Evolutionary conservation across 2,329 filamentous ascomycete genomes (phyloP).

Genomic region (Alternaria sp.): DNA sequence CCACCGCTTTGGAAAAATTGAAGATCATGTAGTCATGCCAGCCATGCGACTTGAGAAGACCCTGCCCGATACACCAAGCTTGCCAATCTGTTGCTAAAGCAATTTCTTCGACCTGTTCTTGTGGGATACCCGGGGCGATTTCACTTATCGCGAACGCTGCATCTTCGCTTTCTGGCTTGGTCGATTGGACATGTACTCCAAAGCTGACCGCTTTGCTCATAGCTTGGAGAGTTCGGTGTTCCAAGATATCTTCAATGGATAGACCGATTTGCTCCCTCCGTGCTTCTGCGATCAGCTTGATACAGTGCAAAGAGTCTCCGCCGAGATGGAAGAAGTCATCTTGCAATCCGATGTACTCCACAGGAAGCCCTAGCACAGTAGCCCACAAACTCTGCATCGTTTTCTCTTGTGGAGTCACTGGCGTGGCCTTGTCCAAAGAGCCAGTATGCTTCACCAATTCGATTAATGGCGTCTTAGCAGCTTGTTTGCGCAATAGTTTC

Average conservation of each 20-base stretch:
- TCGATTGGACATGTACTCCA: background rate
- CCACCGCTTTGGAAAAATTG: slow-evolving; percentile 3
- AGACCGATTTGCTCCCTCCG: slow-evolving; percentile 1
- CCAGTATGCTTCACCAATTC: slow-evolving; percentile 10
- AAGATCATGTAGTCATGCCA: slow-evolving; percentile 17
- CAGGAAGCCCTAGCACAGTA: slow-evolving; percentile 5
- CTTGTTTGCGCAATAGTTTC: slow-evolving; percentile 6
- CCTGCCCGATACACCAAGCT: slow-evolving; percentile 11
- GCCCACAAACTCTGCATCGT: slow-evolving; percentile 7
- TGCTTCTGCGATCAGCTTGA: slow-evolving; percentile 13
- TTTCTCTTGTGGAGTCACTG: slow-evolving; percentile 7
- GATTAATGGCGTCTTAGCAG: slow-evolving; percentile 1
- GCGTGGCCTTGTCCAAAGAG: slow-evolving; percentile 5
- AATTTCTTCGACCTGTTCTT: slow-evolving; percentile 6
- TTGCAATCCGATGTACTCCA: slow-evolving; percentile 9
- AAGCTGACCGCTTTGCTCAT: slow-evolving; percentile 11
- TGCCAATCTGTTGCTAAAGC: slow-evolving; percentile 13
- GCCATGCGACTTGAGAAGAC: slow-evolving; percentile 13
- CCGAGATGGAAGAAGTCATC: slow-evolving; percentile 11
- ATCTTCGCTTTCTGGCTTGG: background rate
- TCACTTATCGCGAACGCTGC: background rate
- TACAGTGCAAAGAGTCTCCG: slow-evolving; percentile 11
- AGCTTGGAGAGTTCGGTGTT: slow-evolving; percentile 5
- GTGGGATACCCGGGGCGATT: background rate
- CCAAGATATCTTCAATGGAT: slow-evolving; percentile 7